Conservation (phyloP, 1,139 yeast genomes). For the Geotrichum cucujoidarum region DNA sequence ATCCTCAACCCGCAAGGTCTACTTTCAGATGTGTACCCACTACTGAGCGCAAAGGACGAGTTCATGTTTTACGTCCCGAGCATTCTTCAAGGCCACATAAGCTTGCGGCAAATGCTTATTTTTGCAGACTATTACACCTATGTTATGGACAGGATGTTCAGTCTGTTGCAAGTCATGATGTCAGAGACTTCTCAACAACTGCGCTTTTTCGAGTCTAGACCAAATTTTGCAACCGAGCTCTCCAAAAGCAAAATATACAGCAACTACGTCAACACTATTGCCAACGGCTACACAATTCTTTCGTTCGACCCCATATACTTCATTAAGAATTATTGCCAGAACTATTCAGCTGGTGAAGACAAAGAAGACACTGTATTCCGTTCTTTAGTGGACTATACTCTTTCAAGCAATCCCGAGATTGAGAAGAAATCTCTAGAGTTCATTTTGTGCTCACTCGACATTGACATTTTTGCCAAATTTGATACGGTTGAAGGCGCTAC, state of each 20-base stretch:
- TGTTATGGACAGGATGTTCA: slow-evolving; percentile 7
- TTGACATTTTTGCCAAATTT: background rate
- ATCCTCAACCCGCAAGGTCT: slow-evolving; percentile 16
- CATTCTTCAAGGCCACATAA: slow-evolving; percentile 20
- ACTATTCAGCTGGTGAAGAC: slow-evolving; percentile 4
- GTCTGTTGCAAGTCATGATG: slow-evolving; percentile 1
- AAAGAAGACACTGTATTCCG: slow-evolving; percentile 14
- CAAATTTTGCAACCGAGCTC: slow-evolving; percentile 17
- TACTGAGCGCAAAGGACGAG: slow-evolving; percentile 16
- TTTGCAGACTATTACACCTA: slow-evolving; percentile 12
- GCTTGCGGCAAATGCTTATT: slow-evolving; percentile 16
- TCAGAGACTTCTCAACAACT: slow-evolving; percentile 19
- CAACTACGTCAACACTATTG: slow-evolving; percentile 12
- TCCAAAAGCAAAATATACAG: slow-evolving; percentile 12
- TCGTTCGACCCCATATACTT: slow-evolving; percentile 24
- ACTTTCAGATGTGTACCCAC: slow-evolving; percentile 14
- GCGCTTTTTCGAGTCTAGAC: slow-evolving; percentile 19
- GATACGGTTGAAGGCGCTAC: slow-evolving; percentile 1
- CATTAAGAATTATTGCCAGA: slow-evolving; percentile 22
- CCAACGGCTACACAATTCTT: slow-evolving; percentile 23
- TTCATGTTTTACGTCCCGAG: slow-evolving; percentile 18
- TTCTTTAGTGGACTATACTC: slow-evolving; percentile 9
- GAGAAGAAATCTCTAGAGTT: slow-evolving; percentile 10
- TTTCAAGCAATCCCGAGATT: slow-evolving; percentile 14
- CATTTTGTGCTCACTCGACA: slow-evolving; percentile 7